These are phyloP conservation scores for Solanum sejunctum DNA, from an alignment of 257 asterid genomes.

Conservation along the genomic window DNA sequence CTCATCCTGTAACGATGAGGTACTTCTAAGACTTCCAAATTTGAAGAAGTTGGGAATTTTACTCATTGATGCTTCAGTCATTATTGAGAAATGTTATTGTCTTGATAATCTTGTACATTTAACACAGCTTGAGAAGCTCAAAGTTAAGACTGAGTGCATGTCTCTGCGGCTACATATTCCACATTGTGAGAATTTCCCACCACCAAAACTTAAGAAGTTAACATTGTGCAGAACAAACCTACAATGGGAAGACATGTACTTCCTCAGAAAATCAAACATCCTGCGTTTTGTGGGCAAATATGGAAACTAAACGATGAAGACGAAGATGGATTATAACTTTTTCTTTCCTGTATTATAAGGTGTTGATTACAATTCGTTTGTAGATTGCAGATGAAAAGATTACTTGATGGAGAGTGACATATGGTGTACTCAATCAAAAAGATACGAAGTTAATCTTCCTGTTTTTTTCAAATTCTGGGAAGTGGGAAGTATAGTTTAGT, in stretches of 20 bases:
- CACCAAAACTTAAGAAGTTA: neutral
- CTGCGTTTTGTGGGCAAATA: neutral
- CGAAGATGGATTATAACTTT: neutral
- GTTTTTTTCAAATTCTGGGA: no score
- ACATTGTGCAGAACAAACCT: neutral
- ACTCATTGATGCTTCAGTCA: neutral
- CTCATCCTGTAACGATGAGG: neutral
- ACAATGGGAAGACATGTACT: neutral
- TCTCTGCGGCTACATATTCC: neutral
- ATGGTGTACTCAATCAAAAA: no score
- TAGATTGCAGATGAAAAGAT: no score
- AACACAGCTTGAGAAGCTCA: neutral
- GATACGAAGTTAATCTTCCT: no score
- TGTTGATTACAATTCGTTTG: no score
- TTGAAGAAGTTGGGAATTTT: neutral
- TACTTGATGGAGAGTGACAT: no score
- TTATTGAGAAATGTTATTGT: neutral
- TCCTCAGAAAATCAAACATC: neutral
- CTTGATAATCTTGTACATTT: neutral
- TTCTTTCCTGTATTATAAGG: no score
- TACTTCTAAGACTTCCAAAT: neutral
- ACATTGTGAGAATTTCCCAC: neutral
- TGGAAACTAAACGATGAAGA: neutral
- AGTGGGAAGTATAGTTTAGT: no score
- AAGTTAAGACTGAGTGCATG: no score